Conservation (phyloP, 805 yeast species). For the Blastobotrys robertii region DNA sequence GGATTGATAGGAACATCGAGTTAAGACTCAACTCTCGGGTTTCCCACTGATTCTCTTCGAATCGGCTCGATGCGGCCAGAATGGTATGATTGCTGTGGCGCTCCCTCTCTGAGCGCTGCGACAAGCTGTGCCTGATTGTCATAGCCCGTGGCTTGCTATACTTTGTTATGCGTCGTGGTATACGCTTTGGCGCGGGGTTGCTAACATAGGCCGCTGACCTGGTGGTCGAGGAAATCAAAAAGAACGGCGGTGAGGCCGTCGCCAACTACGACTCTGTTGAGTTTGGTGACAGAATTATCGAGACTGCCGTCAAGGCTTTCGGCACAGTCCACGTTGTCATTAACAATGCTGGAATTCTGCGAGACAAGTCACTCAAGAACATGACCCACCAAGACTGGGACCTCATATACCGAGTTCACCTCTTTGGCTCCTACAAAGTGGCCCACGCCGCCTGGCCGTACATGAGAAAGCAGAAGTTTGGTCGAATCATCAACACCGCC, state of each 20-base stretch:
- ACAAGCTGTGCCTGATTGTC: no score
- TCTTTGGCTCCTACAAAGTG: conserved; percentile 79
- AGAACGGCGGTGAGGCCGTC: conserved; percentile 75
- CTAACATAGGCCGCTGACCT: conserved; percentile 63
- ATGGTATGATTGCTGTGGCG: no score
- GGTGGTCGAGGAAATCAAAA: conserved; percentile 75
- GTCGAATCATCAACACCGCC: conserved; percentile 86
- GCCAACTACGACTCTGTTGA: conserved; percentile 90
- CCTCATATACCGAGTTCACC: conserved; percentile 75
- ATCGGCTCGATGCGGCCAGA: no score
- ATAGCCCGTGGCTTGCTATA: no score
- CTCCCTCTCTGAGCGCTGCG: no score
- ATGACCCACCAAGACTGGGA: conserved; percentile 75
- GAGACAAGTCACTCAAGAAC: conserved; percentile 79
- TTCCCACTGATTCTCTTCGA: no score
- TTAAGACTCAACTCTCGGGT: no score
- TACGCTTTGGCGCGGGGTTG: background rate
- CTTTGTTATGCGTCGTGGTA: background rate
- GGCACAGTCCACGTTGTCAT: conserved; percentile 84
- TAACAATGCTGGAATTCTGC: conserved; percentile 91
- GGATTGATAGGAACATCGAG: no score
- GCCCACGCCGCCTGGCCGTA: conserved; percentile 90
- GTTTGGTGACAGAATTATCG: conserved; percentile 74
- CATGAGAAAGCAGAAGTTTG: conserved; percentile 73
- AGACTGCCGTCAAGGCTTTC: conserved; percentile 75